Evolutionary conservation across 345 rosid genomes (phyloP).

Genomic region (Corymbia maculata): DNA sequence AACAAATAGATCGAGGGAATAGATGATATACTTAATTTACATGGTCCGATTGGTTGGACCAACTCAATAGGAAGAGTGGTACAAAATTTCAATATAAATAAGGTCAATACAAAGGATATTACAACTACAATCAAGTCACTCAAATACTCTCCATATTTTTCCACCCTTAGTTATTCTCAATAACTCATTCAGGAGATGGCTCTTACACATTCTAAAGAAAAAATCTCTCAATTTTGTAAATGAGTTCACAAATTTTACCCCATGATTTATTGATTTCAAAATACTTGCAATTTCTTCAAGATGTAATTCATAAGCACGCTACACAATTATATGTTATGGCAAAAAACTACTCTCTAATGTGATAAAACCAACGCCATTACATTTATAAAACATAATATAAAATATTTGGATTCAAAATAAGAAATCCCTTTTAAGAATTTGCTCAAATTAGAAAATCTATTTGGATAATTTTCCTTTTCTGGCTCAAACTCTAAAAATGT

Average conservation of each 20-base stretch:
- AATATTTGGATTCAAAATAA: background rate
- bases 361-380: background rate
- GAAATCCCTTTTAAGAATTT: background rate
- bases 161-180: too few species aligned
- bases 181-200: too few species aligned
- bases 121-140: background rate
- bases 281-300: background rate
- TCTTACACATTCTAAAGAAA: background rate
- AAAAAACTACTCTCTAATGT: background rate
- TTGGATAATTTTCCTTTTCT: too few species aligned
- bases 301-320: background rate
- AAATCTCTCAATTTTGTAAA: background rate
- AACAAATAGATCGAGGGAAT: too few species aligned
- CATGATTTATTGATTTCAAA: background rate
- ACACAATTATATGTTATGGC: background rate
- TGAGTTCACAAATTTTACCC: background rate
- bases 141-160: background rate
- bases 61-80: background rate
- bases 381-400: too few species aligned
- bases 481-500: background rate
- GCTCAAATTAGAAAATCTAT: background rate
- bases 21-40: background rate
- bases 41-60: background rate
- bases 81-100: background rate
- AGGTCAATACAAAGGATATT: background rate